Evolutionary conservation across 345 rosid genomes (phyloP).

Genomic region (Salix caprea): DNA sequence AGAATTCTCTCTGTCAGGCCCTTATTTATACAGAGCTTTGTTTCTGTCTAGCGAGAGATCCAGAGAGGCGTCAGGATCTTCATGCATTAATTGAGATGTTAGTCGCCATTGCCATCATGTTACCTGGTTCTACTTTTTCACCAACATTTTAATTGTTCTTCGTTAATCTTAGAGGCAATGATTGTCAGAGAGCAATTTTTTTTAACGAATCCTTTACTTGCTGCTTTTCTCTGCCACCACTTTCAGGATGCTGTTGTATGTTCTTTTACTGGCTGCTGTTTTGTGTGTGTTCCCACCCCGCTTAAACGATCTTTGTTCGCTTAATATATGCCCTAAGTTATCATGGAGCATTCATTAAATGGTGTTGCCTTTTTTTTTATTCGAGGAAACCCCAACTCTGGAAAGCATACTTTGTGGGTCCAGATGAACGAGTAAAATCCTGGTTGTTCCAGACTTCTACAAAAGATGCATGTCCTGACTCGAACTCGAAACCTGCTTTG

Average conservation of each 20-base stretch:
- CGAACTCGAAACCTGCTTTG: too few relatives aligned
- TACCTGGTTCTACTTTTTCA: not conserved
- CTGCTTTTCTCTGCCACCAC: not conserved
- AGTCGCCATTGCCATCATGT: not conserved
- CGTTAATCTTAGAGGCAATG: not conserved
- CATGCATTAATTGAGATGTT: not conserved
- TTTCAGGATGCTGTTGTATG: not conserved
- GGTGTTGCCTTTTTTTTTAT: not conserved
- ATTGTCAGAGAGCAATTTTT: not conserved
- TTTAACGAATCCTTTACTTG: not conserved
- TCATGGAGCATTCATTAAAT: not conserved
- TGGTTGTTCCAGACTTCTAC: rapidly evolving
- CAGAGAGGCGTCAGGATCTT: not conserved
- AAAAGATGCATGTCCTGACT: too few relatives aligned
- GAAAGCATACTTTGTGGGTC: too few relatives aligned
- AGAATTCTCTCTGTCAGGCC: not conserved
- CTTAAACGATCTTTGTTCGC: not conserved
- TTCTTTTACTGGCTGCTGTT: too few relatives aligned
- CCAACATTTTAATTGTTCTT: not conserved
- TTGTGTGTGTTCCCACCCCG: not conserved
- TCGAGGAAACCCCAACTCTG: too few relatives aligned
- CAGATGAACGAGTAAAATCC: too few relatives aligned
- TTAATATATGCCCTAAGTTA: not conserved
- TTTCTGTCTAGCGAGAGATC: not conserved
- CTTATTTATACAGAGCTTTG: not conserved